Percentiles rank a stretch among this genome's conserved stretches.
Conservation (phyloP, 2,329 filamentous ascomycete genomes). For the Alternaria viburni region DNA sequence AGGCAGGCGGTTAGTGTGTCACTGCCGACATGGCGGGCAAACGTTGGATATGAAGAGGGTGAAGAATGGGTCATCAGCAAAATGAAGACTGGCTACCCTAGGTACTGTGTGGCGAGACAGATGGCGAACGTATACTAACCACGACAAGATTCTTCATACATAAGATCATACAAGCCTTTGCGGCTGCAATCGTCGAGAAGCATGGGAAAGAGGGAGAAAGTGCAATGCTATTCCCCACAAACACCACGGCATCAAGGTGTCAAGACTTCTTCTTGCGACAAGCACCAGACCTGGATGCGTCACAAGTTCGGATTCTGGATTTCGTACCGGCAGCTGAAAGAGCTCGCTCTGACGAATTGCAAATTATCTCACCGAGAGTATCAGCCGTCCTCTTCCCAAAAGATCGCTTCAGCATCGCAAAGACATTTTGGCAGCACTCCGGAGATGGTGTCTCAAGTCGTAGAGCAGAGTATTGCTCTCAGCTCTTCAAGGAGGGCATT, state of each 20-base stretch:
- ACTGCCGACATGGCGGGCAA: conserved; percentile 88
- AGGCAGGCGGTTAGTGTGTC: conserved; percentile 91
- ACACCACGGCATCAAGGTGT: conserved; percentile 73
- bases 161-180: conserved; percentile 77
- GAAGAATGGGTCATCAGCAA: conserved; percentile 82
- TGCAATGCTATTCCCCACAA: conserved; percentile 84
- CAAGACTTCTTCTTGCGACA: conserved; percentile 72
- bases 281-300: conserved; percentile 58
- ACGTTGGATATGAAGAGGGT: conserved; percentile 93
- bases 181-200: conserved; percentile 68
- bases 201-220: conserved; percentile 68
- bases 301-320: conserved; percentile 64
- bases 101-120: conserved; percentile 55
- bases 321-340: conserved; percentile 67
- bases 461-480: conserved; percentile 85
- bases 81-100: conserved; percentile 90
- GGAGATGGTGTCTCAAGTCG: conserved; percentile 92
- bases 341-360: conserved; percentile 54
- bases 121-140: conserved; percentile 14
- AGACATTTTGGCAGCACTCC: conserved; percentile 96
- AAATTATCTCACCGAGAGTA: conserved; percentile 53
- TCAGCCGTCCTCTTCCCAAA: conserved; percentile 71
- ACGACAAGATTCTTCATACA: conserved; percentile 84
- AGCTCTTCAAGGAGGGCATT: conserved; percentile 72
- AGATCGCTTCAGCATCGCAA: conserved; percentile 74